Evolutionary conservation across 495 filamentous ascomycete species (phyloP).

Genomic region (Hypoxylon lienhwacheense): DNA sequence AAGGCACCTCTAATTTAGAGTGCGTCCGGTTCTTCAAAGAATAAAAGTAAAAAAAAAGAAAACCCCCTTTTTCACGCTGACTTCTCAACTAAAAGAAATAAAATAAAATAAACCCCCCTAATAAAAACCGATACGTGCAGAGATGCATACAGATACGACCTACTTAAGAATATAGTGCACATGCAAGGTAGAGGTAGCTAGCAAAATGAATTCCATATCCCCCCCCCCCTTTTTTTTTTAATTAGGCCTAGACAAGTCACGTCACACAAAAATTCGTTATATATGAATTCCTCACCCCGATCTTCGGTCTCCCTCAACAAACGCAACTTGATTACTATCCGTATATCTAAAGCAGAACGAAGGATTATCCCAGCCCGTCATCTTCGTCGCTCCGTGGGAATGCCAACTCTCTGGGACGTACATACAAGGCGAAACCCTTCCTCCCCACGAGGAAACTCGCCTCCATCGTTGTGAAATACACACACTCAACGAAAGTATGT

Average conservation of each 20-base stretch:
- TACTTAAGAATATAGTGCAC: not conserved
- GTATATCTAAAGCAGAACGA: conserved; percentile 24
- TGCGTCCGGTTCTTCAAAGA: too few species aligned
- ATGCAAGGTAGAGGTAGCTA: too few species aligned
- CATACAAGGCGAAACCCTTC: not conserved
- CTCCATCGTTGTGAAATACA: conserved; percentile 9
- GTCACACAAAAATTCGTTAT: not conserved
- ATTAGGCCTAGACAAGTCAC: not conserved
- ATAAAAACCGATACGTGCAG: too few species aligned
- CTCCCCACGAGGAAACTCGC: not conserved
- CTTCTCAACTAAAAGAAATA: too few species aligned
- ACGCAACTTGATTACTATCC: conserved; percentile 30
- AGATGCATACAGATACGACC: not conserved
- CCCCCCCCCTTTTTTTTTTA: too few species aligned
- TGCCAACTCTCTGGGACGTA: not conserved
- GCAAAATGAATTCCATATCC: too few species aligned
- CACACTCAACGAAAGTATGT: conserved; percentile 25
- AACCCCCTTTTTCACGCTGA: too few species aligned
- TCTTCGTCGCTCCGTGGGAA: conserved; percentile 3
- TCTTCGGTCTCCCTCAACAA: not conserved
- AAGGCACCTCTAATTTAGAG: conserved; percentile 32
- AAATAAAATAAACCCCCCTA: too few species aligned
- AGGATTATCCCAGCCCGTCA: conserved; percentile 12
- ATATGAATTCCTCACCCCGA: not conserved
- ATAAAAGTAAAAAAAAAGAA: too few species aligned